These are phyloP conservation scores for Aspergillus thermomutatus DNA, from an alignment of 2,329 filamentous ascomycete species.

Conservation along the genomic window DNA sequence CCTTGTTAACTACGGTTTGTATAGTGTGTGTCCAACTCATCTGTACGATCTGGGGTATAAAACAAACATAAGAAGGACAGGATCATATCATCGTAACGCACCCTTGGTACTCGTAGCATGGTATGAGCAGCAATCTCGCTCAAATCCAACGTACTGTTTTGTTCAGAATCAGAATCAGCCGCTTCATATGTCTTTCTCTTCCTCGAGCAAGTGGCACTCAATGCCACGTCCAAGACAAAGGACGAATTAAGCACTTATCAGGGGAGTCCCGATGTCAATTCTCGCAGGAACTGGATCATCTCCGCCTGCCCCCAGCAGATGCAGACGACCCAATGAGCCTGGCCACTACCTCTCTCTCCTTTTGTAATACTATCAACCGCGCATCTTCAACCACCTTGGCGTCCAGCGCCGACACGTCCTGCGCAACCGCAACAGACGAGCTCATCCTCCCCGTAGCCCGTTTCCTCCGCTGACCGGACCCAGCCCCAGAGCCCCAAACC, in stretches of 20 bases:
- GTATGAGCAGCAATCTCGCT: background rate
- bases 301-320: constrained; percentile 27
- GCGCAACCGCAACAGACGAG: constrained; percentile 4
- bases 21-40: background rate
- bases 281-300: background rate
- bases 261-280: background rate
- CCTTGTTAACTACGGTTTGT: too few relatives aligned
- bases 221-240: background rate
- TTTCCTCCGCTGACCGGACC: constrained; percentile 32
- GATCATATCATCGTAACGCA: background rate
- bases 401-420: constrained; percentile 40
- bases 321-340: constrained; percentile 54
- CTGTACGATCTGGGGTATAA: background rate
- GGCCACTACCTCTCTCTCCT: constrained; percentile 65
- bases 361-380: constrained; percentile 61
- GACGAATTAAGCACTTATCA: background rate
- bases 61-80: background rate
- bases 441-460: constrained; percentile 19
- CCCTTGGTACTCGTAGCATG: background rate
- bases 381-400: constrained; percentile 60
- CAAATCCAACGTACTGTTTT: background rate
- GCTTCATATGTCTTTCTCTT: background rate
- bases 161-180: background rate
- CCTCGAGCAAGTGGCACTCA: background rate
- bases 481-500: constrained; percentile 61